Evolutionary conservation across 768 basidiomycete genomes (phyloP).

Genomic region (Suillus cothurnatus): DNA sequence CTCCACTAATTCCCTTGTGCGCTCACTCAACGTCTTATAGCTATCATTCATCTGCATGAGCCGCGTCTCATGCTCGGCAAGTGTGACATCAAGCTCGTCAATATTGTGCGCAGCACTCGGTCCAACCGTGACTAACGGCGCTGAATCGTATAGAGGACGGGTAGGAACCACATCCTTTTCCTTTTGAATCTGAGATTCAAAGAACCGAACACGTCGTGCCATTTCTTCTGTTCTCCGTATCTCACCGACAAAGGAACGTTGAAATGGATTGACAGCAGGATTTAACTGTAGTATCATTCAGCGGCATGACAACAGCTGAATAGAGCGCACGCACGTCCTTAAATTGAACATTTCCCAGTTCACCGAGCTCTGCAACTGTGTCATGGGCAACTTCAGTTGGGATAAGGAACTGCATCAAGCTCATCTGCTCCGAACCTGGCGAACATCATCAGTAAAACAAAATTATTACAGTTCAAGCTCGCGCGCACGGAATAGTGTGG

Average conservation of each 20-base stretch:
- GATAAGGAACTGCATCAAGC: conserved; percentile 94
- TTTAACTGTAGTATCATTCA: conserved; percentile 64
- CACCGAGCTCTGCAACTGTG: conserved; percentile 92
- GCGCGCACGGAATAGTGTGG: conserved; percentile 74
- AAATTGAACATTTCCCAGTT: conserved; percentile 95
- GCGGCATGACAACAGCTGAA: conserved; percentile 10
- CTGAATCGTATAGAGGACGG: conserved; percentile 84
- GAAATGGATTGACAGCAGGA: conserved; percentile 94
- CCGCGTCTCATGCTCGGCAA: conserved; percentile 84
- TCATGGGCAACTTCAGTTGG: conserved; percentile 98
- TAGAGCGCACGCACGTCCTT: conserved; percentile 77
- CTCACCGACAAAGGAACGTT: conserved; percentile 96
- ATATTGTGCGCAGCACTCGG: conserved; percentile 92
- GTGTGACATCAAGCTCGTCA: conserved; percentile 88
- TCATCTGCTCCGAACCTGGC: conserved; percentile 96
- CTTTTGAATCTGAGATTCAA: conserved; percentile 80
- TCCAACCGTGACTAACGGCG: conserved; percentile 85
- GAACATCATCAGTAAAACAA: conserved; percentile 14
- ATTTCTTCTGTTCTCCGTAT: conserved; percentile 96
- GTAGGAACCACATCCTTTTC: conserved; percentile 83
- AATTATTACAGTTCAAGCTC: not conserved
- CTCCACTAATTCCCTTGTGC: conserved; percentile 85
- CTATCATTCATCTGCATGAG: conserved; percentile 90
- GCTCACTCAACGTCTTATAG: conserved; percentile 85
- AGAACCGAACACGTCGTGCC: conserved; percentile 92